These are phyloP conservation scores for Diplodia corticola DNA, from an alignment of 2,329 filamentous ascomycete species.

Conservation along the genomic window DNA sequence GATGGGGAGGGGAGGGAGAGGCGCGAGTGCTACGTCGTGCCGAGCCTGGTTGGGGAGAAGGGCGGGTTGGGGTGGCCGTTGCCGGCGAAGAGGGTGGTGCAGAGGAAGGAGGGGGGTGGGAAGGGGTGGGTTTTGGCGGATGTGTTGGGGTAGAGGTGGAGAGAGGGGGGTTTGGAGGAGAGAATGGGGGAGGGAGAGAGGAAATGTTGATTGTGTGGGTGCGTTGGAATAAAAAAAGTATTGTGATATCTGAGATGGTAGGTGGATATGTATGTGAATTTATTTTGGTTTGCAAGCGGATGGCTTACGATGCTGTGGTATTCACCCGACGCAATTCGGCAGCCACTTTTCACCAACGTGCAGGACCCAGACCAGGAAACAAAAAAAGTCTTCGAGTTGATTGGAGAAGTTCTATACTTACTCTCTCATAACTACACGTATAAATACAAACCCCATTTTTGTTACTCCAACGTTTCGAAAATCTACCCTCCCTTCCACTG, in stretches of 20 bases:
- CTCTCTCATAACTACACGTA: neutral
- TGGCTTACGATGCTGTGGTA: neutral
- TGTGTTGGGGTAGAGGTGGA: slow-evolving; percentile 38
- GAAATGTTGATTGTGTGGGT: neutral
- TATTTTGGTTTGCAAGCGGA: neutral
- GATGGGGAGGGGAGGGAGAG: slow-evolving; percentile 39
- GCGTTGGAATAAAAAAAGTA: neutral
- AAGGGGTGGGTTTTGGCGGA: slow-evolving; percentile 72
- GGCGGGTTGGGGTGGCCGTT: slow-evolving; percentile 77
- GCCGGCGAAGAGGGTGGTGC: slow-evolving; percentile 79
- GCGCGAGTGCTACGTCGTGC: slow-evolving; percentile 81
- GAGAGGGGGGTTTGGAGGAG: neutral
- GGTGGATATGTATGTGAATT: neutral
- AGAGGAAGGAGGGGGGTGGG: slow-evolving; percentile 68
- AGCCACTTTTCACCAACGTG: neutral
- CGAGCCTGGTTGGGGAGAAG: slow-evolving; percentile 70
- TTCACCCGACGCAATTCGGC: neutral
- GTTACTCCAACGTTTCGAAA: too few species aligned
- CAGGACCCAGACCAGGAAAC: neutral
- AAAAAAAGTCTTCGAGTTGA: neutral
- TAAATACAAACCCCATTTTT: neutral
- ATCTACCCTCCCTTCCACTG: neutral
- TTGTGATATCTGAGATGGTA: neutral
- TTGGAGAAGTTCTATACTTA: neutral
- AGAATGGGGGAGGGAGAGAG: neutral